Conservation (phyloP, 352 stramenopile genomes). For the Elongisporangium prolatum region DNA sequence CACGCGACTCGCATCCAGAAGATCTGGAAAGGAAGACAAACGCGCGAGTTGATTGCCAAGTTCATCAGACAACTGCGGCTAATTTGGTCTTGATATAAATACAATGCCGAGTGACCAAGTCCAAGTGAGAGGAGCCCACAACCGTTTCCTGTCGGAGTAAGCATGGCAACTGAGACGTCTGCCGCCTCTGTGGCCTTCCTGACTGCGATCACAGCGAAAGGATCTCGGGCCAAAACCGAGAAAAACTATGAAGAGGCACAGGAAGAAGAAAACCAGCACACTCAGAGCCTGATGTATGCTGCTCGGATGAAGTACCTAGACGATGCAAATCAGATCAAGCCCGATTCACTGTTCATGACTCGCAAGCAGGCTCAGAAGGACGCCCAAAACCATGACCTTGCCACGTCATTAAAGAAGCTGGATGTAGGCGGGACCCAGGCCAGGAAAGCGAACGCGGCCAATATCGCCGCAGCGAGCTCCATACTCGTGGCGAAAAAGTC, state of each 20-base stretch:
- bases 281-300: conserved; percentile 73
- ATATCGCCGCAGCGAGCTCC: conserved; percentile 1
- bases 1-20: conserved; percentile 48
- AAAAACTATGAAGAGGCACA: conserved; percentile 5
- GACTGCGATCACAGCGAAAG: conserved; percentile 25
- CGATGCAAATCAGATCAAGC: conserved; percentile 33
- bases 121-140: no score
- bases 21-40: conserved; percentile 47
- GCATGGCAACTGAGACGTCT: neutral
- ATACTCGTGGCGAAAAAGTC: conserved; percentile 29
- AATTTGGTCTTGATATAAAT: neutral
- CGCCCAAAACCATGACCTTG: conserved; percentile 39
- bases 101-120: no score
- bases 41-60: conserved; percentile 40
- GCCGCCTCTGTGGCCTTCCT: conserved; percentile 14
- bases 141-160: neutral
- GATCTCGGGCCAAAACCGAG: neutral
- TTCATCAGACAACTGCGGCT: conserved; percentile 28
- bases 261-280: conserved; percentile 38
- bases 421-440: conserved; percentile 17
- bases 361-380: conserved; percentile 74
- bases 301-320: conserved; percentile 76
- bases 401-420: conserved; percentile 38
- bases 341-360: conserved; percentile 68
- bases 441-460: conserved; percentile 16